A percentile compares a stretch with the other conserved stretches of the same genome.
phyloP scores from a whole-genome alignment of 305 asterid genomes.

The Solanum hybrid region DNA sequence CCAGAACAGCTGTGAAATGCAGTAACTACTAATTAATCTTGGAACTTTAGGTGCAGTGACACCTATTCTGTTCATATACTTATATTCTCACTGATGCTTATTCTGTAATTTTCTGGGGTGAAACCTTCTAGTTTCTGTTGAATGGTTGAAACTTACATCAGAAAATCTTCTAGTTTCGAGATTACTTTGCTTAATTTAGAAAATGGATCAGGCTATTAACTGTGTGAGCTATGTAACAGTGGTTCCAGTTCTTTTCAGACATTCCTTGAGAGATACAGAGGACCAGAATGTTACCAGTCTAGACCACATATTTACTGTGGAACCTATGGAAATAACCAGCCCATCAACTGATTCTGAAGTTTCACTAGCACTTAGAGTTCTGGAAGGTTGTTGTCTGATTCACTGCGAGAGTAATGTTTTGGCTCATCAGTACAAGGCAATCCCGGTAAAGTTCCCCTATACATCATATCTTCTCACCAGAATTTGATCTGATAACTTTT shows the following conservation, averaged over 20 bases:
- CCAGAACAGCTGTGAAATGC: background rate
- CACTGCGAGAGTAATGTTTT: constrained; percentile 62
- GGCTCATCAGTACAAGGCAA: constrained; percentile 77
- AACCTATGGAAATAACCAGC: constrained; percentile 62
- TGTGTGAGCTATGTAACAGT: constrained; percentile 26
- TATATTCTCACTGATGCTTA: background rate
- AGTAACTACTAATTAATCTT: background rate
- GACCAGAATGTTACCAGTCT: constrained; percentile 56
- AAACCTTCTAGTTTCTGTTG: background rate
- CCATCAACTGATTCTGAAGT: constrained; percentile 88
- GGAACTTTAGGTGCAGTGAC: background rate
- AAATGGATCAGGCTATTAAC: constrained; percentile 5
- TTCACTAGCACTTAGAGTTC: constrained; percentile 82
- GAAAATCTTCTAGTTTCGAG: background rate
- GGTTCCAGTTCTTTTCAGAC: constrained; percentile 74
- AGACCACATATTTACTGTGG: constrained; percentile 67
- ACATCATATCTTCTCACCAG: background rate
- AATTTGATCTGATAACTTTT: background rate
- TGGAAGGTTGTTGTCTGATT: constrained; percentile 90
- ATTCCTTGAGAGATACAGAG: constrained; percentile 63
- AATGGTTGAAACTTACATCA: background rate
- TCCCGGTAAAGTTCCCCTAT: constrained; percentile 28
- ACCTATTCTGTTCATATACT: background rate
- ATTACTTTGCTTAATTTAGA: background rate
- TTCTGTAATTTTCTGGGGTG: background rate